These are phyloP conservation scores for Candida krabiensis DNA, from an alignment of 805 yeast genomes.

Conservation along the genomic window DNA sequence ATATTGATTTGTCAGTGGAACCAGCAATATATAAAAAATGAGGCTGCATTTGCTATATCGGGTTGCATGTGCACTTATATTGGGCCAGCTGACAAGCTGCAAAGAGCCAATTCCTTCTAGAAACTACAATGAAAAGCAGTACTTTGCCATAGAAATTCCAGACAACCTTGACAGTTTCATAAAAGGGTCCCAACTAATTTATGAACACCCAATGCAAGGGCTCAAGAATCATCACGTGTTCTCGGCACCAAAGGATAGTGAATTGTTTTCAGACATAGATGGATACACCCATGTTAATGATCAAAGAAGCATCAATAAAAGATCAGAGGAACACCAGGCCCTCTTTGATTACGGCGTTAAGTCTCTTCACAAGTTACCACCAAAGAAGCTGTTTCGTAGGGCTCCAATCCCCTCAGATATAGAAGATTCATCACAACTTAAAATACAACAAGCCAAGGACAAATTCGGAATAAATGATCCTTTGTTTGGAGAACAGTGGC, in stretches of 20 bases:
- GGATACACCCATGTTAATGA: slow-evolving; percentile 34
- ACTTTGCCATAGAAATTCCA: slow-evolving; percentile 62
- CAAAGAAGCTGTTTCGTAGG: slow-evolving; percentile 54
- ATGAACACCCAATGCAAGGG: slow-evolving; percentile 66
- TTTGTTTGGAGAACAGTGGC: slow-evolving; percentile 85
- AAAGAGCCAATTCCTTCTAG: slow-evolving; percentile 26
- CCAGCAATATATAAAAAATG: too few species aligned
- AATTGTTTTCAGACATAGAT: slow-evolving; percentile 34
- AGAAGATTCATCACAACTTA: slow-evolving; percentile 52
- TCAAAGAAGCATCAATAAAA: not conserved
- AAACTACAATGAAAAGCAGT: slow-evolving; percentile 52
- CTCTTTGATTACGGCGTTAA: slow-evolving; percentile 36
- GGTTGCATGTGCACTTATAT: slow-evolving; percentile 1
- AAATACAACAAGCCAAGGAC: slow-evolving; percentile 46
- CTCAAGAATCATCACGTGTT: slow-evolving; percentile 65
- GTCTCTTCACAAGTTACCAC: slow-evolving; percentile 56
- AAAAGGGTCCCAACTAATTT: slow-evolving; percentile 43
- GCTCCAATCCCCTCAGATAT: slow-evolving; percentile 50
- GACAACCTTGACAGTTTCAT: slow-evolving; percentile 38
- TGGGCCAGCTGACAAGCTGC: not conserved
- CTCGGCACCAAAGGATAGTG: slow-evolving; percentile 46
- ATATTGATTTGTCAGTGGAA: too few species aligned
- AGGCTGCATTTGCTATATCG: slow-evolving; percentile 2
- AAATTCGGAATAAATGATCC: slow-evolving; percentile 78
- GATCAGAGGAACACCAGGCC: slow-evolving; percentile 2